A percentile compares a stretch with the other conserved stretches of the same genome.
phyloP scores from a whole-genome alignment of 257 asterid genomes.

The Solanum tarapatanum region DNA sequence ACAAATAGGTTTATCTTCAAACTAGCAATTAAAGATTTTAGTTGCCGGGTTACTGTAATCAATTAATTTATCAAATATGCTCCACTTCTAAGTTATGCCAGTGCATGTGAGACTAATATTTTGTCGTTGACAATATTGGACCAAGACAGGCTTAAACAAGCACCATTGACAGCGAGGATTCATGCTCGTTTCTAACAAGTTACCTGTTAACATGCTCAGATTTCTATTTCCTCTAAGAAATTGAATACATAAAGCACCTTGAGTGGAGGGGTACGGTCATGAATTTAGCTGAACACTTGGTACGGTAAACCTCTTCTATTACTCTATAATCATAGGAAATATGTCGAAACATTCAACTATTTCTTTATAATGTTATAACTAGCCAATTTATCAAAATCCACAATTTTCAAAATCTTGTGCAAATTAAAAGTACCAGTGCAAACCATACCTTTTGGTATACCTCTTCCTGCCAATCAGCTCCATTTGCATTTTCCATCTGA shows the following conservation, averaged over 20 bases:
- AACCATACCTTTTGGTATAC: conserved; percentile 47
- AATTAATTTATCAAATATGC: neutral
- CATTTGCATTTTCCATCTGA: conserved; percentile 48
- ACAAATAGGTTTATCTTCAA: too few relatives aligned
- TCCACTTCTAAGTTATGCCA: neutral
- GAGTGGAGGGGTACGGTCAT: too few relatives aligned
- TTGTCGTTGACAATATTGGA: neutral
- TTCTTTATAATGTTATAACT: too few relatives aligned
- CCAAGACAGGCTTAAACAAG: neutral
- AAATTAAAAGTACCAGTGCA: neutral
- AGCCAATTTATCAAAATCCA: too few relatives aligned
- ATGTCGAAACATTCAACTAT: too few relatives aligned
- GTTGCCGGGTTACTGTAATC: neutral
- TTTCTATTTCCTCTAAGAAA: neutral
- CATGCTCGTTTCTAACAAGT: neutral
- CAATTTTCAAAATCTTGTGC: neutral
- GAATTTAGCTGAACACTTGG: too few relatives aligned
- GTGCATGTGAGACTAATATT: neutral
- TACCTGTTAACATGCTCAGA: neutral
- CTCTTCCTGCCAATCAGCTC: conserved; percentile 87
- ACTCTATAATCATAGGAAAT: too few relatives aligned
- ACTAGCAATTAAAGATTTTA: too few relatives aligned
- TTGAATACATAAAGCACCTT: too few relatives aligned
- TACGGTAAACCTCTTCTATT: too few relatives aligned
- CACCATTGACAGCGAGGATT: neutral